Evolutionary conservation across 1,284 basidiomycete species (phyloP), one percentile per base, ranked within the genome.

Genomic region (Cryptococcus hybrid): DNA sequence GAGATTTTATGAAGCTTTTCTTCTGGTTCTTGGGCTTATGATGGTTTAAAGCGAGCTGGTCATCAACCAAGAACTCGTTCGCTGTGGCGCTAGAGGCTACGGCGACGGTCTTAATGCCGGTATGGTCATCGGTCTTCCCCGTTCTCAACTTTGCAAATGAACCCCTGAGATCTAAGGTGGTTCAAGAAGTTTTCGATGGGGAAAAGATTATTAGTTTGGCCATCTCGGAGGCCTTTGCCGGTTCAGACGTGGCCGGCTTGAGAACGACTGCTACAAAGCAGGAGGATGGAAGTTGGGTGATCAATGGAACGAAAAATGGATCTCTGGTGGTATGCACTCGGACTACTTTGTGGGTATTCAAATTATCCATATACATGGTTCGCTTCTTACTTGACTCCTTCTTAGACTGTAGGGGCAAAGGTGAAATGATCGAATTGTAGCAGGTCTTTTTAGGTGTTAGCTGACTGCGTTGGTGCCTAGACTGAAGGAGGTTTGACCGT

Each of bases 301-400:
- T 94, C 63, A 91, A 90, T 64, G 92, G 91, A 7, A 92, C 89
- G 6, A 94, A 95, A 78, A 81, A 81, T 96, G 93, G 93, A 97
- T 97, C 69, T 94, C 93, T 47, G 96, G 93, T 67, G 91, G 89
- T 51, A 79, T 78, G 74, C 74, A 75, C 57, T 73, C 75, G 46
- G 74, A 77, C 54, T 78, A 77, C 67, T 77, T 77, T 55, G 69
- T 71, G 52, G 52, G 69, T 64, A 13, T 46, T 24, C 12, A 8
- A 12, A 11, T 3, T 3, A 7, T 35, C 12, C 30, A n/a, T 47
- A 8, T 34, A 47, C 3, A 3, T 3, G 34, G 5, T 42, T 7
- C 34, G 18, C 7, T 47, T 12, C 46, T 47, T 7, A 47, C 7
- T 8, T 24, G n/a, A 42, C 35, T 24, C 11, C 13, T 4, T 9